Evolutionary conservation across 306 rosid species (phyloP).

Genomic region (Vigna reflexopilosa): DNA sequence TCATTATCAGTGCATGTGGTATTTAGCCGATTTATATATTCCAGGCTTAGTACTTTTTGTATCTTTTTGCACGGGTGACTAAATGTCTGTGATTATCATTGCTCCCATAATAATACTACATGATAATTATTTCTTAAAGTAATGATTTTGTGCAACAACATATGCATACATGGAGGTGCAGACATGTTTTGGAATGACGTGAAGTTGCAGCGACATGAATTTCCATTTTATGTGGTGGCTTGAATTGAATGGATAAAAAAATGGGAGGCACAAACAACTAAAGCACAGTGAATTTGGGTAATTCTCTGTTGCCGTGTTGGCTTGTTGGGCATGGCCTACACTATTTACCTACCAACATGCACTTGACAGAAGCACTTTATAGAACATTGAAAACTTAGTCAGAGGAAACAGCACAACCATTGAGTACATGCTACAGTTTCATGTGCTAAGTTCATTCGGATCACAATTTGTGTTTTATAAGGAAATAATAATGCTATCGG

Average conservation of each 20-base stretch:
- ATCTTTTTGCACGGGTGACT: slow-evolving; percentile 43
- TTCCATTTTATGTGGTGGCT: slow-evolving; percentile 43
- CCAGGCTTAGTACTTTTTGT: slow-evolving; percentile 16
- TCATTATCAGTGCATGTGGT: background rate
- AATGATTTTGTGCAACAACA: slow-evolving; percentile 28
- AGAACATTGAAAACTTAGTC: slow-evolving; percentile 31
- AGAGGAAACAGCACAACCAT: slow-evolving; percentile 50
- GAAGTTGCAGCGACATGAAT: slow-evolving; percentile 52
- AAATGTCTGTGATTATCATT: slow-evolving; percentile 43
- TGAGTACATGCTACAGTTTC: slow-evolving; percentile 34
- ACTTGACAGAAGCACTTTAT: slow-evolving; percentile 28
- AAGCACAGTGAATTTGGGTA: slow-evolving; percentile 41
- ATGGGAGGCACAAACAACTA: slow-evolving; percentile 25
- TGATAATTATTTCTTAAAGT: slow-evolving; percentile 23
- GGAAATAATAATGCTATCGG: too few species aligned
- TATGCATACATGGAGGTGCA: slow-evolving; percentile 23
- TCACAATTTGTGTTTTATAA: background rate
- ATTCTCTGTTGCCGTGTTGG: slow-evolving; percentile 44
- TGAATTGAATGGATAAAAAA: slow-evolving; percentile 31
- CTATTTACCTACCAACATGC: slow-evolving; percentile 35
- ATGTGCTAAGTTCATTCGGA: slow-evolving; percentile 31
- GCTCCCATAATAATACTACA: slow-evolving; percentile 3
- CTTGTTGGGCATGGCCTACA: slow-evolving; percentile 59
- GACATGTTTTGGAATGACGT: slow-evolving; percentile 47
- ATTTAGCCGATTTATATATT: background rate